Evolutionary conservation across 257 asterid genomes (phyloP).

Genomic region (Solanum sparsipilum): DNA sequence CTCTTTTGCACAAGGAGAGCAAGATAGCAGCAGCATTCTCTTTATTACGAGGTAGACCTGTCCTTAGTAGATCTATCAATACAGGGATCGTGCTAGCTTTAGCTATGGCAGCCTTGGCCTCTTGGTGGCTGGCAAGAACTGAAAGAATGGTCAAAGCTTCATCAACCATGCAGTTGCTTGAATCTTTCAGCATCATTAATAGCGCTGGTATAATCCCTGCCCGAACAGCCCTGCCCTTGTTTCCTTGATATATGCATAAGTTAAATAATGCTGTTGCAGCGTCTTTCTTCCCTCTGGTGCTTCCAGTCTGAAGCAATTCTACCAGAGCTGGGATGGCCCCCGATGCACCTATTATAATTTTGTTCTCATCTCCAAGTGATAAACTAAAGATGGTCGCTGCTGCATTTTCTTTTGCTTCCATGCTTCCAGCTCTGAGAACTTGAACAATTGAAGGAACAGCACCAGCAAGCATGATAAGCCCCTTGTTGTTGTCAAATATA

Average conservation of each 20-base stretch:
- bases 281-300: constrained; percentile 83
- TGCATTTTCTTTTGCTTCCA: constrained; percentile 86
- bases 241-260: constrained; percentile 80
- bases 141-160: constrained; percentile 90
- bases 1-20: constrained; percentile 74
- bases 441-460: constrained; percentile 88
- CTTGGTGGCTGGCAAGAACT: constrained; percentile 77
- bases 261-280: constrained; percentile 94
- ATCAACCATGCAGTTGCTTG: constrained; percentile 63
- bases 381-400: constrained; percentile 93
- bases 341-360: constrained; percentile 87
- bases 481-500: constrained; percentile 68
- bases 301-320: constrained; percentile 62
- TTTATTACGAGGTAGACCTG: constrained; percentile 60
- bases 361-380: constrained; percentile 83
- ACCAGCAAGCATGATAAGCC: constrained; percentile 78
- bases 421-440: constrained; percentile 85
- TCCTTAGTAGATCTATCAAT: constrained; percentile 59
- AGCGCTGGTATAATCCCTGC: constrained; percentile 68
- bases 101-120: constrained; percentile 68
- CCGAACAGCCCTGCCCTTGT: constrained; percentile 89
- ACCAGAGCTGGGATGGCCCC: constrained; percentile 91
- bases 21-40: constrained; percentile 80
- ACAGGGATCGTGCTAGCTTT: constrained; percentile 73
- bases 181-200: constrained; percentile 64